phyloP scores from a whole-genome alignment of 177 flowering plant genomes.

The Vitis hybrid region DNA sequence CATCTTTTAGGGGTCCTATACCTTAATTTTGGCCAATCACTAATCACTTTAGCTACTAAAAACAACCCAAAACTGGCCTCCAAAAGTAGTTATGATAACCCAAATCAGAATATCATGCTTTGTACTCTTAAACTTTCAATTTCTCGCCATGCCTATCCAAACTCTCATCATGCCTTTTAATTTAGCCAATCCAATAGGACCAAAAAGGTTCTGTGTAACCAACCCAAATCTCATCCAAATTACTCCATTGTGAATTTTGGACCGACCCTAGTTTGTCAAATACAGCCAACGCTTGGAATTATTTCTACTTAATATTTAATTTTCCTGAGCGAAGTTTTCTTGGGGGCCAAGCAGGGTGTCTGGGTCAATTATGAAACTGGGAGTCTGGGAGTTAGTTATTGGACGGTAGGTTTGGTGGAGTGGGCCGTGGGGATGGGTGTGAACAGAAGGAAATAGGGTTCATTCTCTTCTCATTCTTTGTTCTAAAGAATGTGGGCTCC shows the following conservation, averaged over 20 bases:
- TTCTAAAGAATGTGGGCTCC: conserved; percentile 10
- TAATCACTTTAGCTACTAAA: background rate
- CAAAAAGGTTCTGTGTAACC: background rate
- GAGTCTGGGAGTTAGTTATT: background rate
- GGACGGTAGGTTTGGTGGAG: conserved; percentile 18
- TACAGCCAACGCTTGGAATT: background rate
- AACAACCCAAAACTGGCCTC: background rate
- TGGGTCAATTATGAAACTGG: too few relatives aligned
- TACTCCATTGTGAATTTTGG: background rate
- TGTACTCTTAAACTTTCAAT: background rate
- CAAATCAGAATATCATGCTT: background rate
- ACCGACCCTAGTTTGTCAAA: background rate
- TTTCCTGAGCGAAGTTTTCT: background rate
- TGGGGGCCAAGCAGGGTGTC: background rate
- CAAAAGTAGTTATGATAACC: background rate
- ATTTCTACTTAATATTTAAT: background rate
- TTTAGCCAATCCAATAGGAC: background rate
- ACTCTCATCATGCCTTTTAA: background rate
- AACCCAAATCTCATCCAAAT: background rate
- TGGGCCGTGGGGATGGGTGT: background rate
- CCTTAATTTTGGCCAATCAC: background rate
- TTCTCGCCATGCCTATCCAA: background rate
- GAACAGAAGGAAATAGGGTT: conserved; percentile 1
- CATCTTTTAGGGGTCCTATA: background rate
- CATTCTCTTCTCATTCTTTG: background rate